phyloP scores from a whole-genome alignment of 805 yeast genomes.

The Alloascoidea hylecoeti region DNA sequence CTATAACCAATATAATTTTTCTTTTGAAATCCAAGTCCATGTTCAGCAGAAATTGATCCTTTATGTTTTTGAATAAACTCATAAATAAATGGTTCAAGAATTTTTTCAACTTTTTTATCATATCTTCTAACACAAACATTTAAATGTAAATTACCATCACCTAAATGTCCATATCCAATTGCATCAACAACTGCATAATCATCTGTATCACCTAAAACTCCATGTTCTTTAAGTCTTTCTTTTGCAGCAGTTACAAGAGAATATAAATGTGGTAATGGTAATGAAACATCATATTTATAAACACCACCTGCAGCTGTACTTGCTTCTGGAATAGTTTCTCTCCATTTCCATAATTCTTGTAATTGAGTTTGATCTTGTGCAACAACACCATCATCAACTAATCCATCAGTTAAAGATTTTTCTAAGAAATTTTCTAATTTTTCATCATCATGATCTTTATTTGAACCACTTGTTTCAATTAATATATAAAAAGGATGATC shows the following conservation, averaged over 20 bases:
- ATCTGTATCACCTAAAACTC: slow-evolving; percentile 48
- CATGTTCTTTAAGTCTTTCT: slow-evolving; percentile 37
- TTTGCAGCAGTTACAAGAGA: slow-evolving; percentile 72
- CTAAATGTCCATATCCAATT: slow-evolving; percentile 96
- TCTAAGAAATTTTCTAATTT: slow-evolving; percentile 81
- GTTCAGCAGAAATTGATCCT: slow-evolving; percentile 95
- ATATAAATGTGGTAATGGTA: slow-evolving; percentile 74
- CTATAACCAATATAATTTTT: slow-evolving; percentile 79
- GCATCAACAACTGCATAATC: slow-evolving; percentile 74
- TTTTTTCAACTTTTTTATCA: slow-evolving; percentile 61
- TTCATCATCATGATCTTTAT: slow-evolving; percentile 83
- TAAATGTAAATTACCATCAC: slow-evolving; percentile 93
- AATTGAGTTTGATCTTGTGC: slow-evolving; percentile 92
- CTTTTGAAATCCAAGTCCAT: slow-evolving; percentile 96
- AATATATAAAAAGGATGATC: slow-evolving; percentile 81
- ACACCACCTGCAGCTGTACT: slow-evolving; percentile 82
- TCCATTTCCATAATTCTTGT: slow-evolving; percentile 82
- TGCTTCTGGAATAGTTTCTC: slow-evolving; percentile 90
- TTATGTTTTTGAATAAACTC: slow-evolving; percentile 46
- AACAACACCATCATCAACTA: slow-evolving; percentile 85
- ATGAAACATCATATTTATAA: slow-evolving; percentile 90
- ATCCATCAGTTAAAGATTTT: slow-evolving; percentile 66
- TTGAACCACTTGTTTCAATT: slow-evolving; percentile 94
- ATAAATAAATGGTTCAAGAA: slow-evolving; percentile 87
- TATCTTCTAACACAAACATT: slow-evolving; percentile 86